Base-by-base conservation (phyloP, 169 alveolate genomes). In the Plasmodium coatneyi region DNA sequence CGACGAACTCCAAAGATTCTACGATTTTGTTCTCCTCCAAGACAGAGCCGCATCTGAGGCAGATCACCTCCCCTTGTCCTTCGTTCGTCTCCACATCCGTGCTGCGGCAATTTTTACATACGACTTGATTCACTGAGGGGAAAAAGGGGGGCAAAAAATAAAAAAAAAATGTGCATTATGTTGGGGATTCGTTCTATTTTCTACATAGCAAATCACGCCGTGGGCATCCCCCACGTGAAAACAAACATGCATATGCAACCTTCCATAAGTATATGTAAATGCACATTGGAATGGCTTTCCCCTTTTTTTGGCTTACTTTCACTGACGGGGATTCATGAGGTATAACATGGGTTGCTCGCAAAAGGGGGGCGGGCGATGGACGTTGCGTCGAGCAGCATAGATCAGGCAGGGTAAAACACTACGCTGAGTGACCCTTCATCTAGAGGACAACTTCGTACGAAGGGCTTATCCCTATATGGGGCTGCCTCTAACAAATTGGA, bases 41-140 rank as follows among this genome's bases (percentile, higher is more conserved):
- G 43, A 97, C 98, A 0, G 98, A 95, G 4, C 98, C 98, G 82
- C 98, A 97, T 80, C 95, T 95, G 28, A 95, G 95, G 92, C 98
- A 97, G 89, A 97, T 95, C 56, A 96, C 96, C 95, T 97, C 98
- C 71, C 98, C 98, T 93, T 95, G 96, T 60, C 95, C 97, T 72
- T 96, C 97, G 82, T 90, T 90, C 12, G 92, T 80, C 74, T 90
- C 95, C 7, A 90, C 56, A 43, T 90, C 95, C 34, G 93, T 52
- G 43, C 96, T 92, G 78, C 22, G 14, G 25, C 93, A 82, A 34
- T 84, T 83, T 52, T 81, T 56, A 25, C 96, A 92, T 66, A 80
- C 83, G 28, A 19, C 16, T 28, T 72, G 93, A 80, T 66, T 92
- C 93, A 90, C 92, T 90, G 25, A 14, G 70, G 46, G 56, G 12